A percentile compares a stretch with the other conserved stretches of the same genome.
Evolutionary conservation across 2,329 filamentous ascomycete species (phyloP).

Genomic region (Cladosporium phlei): DNA sequence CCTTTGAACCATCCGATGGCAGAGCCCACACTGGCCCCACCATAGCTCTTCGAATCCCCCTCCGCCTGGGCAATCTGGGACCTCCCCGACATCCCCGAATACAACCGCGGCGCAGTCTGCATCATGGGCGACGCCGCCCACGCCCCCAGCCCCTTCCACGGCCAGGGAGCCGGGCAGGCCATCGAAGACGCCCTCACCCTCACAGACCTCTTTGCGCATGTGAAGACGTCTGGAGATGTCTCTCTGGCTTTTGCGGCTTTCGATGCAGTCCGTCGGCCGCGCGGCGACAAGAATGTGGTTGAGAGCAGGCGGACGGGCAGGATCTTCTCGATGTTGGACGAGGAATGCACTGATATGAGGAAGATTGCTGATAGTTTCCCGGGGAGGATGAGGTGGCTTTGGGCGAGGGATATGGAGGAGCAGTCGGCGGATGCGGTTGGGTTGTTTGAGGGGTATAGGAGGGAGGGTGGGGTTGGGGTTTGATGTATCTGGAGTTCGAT

Average conservation of each 20-base stretch:
- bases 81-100: constrained; percentile 32
- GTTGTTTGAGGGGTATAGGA: no score
- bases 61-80: constrained; percentile 40
- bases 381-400: not conserved
- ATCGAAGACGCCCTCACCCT: constrained; percentile 24
- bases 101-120: constrained; percentile 32
- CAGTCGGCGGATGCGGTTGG: not conserved
- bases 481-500: no score
- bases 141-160: constrained; percentile 40
- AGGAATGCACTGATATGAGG: not conserved
- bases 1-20: no score
- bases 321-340: not conserved
- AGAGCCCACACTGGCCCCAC: not conserved
- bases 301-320: not conserved
- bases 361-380: not conserved
- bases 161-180: constrained; percentile 29
- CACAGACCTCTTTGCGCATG: constrained; percentile 23
- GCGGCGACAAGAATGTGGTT: not conserved
- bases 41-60: constrained; percentile 17
- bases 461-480: no score
- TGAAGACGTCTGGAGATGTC: constrained; percentile 19
- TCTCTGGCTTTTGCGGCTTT: constrained; percentile 38
- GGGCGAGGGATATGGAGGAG: not conserved
- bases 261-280: not conserved
- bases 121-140: constrained; percentile 41